phyloP scores from a whole-genome alignment of 139 green algal genomes.

The Tetradesmus lagerheimii region DNA sequence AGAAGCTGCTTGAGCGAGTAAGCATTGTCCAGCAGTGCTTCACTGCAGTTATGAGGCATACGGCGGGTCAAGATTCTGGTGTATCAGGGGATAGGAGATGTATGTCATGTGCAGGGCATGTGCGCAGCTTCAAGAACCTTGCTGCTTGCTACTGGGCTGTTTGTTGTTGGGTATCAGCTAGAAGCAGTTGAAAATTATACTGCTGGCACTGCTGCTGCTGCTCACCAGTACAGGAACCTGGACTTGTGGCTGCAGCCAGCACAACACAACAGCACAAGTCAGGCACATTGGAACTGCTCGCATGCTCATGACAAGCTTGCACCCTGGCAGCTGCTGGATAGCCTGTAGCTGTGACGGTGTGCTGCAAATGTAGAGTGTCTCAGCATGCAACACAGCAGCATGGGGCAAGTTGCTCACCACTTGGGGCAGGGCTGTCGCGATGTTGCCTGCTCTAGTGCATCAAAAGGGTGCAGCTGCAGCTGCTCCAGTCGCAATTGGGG shows the following conservation, averaged over 20 bases:
- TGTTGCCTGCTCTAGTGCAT: constrained; percentile 11
- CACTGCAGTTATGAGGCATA: too few species aligned
- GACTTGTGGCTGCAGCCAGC: constrained; percentile 18
- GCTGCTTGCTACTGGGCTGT: neutral
- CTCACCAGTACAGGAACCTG: constrained; percentile 52
- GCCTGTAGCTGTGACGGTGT: neutral
- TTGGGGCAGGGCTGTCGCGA: neutral
- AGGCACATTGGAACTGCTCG: too few species aligned
- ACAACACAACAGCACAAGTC: neutral
- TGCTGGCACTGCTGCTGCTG: neutral
- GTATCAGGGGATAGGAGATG: too few species aligned
- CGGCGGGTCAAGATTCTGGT: too few species aligned
- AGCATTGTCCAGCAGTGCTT: too few species aligned
- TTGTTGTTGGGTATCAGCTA: neutral
- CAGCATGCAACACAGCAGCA: neutral
- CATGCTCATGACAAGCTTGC: neutral
- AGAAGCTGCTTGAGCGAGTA: too few species aligned
- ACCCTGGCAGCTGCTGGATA: neutral
- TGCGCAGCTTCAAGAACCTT: too few species aligned
- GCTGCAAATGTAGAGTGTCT: neutral
- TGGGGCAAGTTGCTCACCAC: neutral
- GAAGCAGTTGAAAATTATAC: too few species aligned
- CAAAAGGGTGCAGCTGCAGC: constrained; percentile 47
- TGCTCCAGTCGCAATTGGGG: constrained; percentile 32
- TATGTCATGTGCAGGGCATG: too few species aligned